A percentile compares a stretch with the other conserved stretches of the same genome.
phyloP scores from a whole-genome alignment of 768 basidiomycete species.

The Lentinula detonsa region DNA sequence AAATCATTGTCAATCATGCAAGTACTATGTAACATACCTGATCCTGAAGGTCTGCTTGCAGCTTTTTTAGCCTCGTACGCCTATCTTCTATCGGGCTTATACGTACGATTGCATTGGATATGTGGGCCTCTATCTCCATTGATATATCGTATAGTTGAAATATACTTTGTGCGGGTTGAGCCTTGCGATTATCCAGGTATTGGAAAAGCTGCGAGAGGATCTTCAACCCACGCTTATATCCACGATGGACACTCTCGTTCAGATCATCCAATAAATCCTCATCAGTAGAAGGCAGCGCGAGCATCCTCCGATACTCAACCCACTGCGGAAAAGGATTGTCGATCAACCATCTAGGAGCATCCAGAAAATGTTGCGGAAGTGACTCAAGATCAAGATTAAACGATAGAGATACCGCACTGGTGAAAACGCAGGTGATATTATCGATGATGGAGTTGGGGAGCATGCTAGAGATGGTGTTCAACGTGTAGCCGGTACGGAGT shows the following conservation, averaged over 20 bases:
- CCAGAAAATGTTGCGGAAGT: slow-evolving; percentile 12
- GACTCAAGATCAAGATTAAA: slow-evolving; percentile 14
- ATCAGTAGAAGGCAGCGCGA: neutral
- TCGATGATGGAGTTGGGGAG: slow-evolving; percentile 17
- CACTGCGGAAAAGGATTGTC: slow-evolving; percentile 12
- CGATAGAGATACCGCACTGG: slow-evolving; percentile 12
- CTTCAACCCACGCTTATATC: slow-evolving; percentile 6
- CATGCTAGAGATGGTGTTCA: slow-evolving; percentile 15
- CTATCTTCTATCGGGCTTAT: slow-evolving; percentile 9
- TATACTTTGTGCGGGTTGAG: slow-evolving; percentile 12
- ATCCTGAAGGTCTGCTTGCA: neutral
- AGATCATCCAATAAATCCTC: neutral
- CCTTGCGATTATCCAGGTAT: slow-evolving; percentile 10
- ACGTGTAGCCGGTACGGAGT: slow-evolving; percentile 17
- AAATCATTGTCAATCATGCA: neutral
- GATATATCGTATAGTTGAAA: slow-evolving; percentile 6
- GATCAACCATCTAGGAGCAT: slow-evolving; percentile 4
- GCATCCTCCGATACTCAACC: slow-evolving; percentile 3
- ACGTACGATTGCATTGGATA: slow-evolving; percentile 9
- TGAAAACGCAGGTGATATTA: slow-evolving; percentile 21
- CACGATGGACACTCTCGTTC: neutral
- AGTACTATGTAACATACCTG: neutral
- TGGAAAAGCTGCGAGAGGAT: slow-evolving; percentile 9
- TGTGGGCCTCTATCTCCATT: slow-evolving; percentile 10
- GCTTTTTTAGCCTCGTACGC: slow-evolving; percentile 7